Evolutionary conservation across 2,329 filamentous ascomycete species (phyloP).

Genomic region (Hyphodiscus sp.): DNA sequence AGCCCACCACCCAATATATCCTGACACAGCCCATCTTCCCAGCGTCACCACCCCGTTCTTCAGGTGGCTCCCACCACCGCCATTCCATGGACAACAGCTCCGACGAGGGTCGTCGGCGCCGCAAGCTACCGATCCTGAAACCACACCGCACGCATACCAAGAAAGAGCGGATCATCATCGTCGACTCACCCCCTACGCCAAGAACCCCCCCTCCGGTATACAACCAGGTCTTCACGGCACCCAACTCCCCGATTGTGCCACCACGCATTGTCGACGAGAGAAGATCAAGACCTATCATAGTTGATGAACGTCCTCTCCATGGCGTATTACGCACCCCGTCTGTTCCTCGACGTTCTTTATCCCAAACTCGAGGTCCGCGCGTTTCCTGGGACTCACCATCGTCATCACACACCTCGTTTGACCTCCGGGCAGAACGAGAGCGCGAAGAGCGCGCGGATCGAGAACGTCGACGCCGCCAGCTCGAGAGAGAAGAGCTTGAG

Average conservation of each 20-base stretch:
- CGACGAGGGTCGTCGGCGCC: conserved; percentile 35
- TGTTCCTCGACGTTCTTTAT: conserved; percentile 9
- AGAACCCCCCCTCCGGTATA: conserved; percentile 41
- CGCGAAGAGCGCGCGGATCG: conserved; percentile 11
- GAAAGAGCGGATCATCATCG: conserved; percentile 39
- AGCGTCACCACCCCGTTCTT: conserved; percentile 24
- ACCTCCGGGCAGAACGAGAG: conserved; percentile 11
- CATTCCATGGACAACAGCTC: conserved; percentile 30
- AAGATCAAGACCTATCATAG: conserved; percentile 22
- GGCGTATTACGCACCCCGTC: conserved; percentile 10
- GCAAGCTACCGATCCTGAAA: conserved; percentile 26
- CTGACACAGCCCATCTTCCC: conserved; percentile 33
- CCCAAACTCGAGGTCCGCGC: conserved; percentile 4
- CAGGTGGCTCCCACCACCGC: conserved; percentile 20
- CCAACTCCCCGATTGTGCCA: conserved; percentile 23
- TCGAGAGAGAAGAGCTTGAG: conserved; percentile 3
- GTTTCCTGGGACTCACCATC: conserved; percentile 17
- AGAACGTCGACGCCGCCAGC: neutral
- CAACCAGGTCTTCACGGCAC: conserved; percentile 33
- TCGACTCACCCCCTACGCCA: conserved; percentile 40
- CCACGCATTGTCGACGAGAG: conserved; percentile 8
- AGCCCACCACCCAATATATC: conserved; percentile 30
- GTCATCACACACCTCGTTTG: conserved; percentile 19
- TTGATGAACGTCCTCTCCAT: conserved; percentile 24
- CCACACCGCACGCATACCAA: conserved; percentile 24